Evolutionary conservation across 2,329 filamentous ascomycete species (phyloP).

Genomic region (Arthrobotrys entomopaga): DNA sequence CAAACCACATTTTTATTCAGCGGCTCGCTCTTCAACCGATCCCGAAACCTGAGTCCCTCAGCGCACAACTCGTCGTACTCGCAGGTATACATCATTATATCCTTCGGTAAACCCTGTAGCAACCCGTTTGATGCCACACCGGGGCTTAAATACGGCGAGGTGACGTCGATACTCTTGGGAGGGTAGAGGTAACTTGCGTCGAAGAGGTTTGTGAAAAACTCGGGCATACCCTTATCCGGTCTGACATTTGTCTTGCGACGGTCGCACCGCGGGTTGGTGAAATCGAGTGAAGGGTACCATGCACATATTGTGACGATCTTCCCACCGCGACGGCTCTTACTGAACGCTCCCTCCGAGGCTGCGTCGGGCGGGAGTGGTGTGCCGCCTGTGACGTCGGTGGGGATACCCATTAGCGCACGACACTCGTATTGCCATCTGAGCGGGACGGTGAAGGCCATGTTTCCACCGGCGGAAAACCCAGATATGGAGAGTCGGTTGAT

Average conservation of each 20-base stretch:
- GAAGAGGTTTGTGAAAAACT: slow-evolving; percentile 71
- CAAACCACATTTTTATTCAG: slow-evolving; percentile 70
- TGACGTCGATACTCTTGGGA: slow-evolving; percentile 62
- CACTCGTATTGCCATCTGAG: slow-evolving; percentile 58
- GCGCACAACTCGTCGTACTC: slow-evolving; percentile 74
- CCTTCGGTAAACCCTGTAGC: slow-evolving; percentile 66
- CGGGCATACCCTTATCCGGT: slow-evolving; percentile 70
- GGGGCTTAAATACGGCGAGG: slow-evolving; percentile 70
- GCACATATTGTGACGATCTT: slow-evolving; percentile 68
- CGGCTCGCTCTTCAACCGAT: slow-evolving; percentile 66
- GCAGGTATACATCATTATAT: slow-evolving; percentile 71
- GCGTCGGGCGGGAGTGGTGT: slow-evolving; percentile 41
- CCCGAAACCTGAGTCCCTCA: slow-evolving; percentile 71
- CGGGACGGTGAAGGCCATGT: slow-evolving; percentile 63
- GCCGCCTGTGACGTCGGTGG: slow-evolving; percentile 21
- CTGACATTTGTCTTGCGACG: slow-evolving; percentile 68
- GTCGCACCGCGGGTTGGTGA: slow-evolving; percentile 68
- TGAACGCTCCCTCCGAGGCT: slow-evolving; percentile 48
- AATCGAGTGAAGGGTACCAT: slow-evolving; percentile 73
- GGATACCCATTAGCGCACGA: slow-evolving; percentile 41
- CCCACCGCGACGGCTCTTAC: slow-evolving; percentile 40
- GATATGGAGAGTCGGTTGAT: slow-evolving; percentile 69
- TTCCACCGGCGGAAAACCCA: slow-evolving; percentile 73
- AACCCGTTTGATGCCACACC: slow-evolving; percentile 68
- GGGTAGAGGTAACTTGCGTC: slow-evolving; percentile 72